These are phyloP conservation scores for Colletotrichum tabaci DNA, from an alignment of 2,329 filamentous ascomycete genomes.

Conservation along the genomic window DNA sequence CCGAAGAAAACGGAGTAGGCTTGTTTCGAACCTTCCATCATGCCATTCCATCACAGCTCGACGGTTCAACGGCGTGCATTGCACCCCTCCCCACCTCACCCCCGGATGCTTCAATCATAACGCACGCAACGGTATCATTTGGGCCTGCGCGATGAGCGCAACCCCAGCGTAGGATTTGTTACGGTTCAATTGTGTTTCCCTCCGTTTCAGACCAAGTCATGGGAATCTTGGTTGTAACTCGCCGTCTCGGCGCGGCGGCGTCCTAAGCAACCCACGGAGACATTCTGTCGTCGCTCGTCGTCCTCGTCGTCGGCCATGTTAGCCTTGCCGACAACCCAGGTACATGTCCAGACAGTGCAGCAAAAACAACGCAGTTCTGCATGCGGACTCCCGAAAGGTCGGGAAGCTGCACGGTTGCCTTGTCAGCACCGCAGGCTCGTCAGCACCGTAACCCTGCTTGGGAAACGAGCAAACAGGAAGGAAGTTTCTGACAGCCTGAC, in stretches of 20 bases:
- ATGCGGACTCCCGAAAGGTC: background rate
- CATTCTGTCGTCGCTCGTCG: background rate
- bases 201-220: slow-evolving; percentile 25
- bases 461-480: background rate
- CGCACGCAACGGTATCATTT: slow-evolving; percentile 3
- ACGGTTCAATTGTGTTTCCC: slow-evolving; percentile 17
- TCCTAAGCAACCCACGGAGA: background rate
- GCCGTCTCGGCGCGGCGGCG: background rate
- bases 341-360: slow-evolving; percentile 24
- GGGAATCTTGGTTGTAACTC: no score
- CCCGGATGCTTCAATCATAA: slow-evolving; percentile 7
- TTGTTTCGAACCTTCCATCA: slow-evolving; percentile 1
- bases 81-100: no score
- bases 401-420: slow-evolving; percentile 5
- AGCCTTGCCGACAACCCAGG: slow-evolving; percentile 4
- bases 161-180: slow-evolving; percentile 13
- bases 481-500: background rate
- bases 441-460: slow-evolving; percentile 12
- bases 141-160: slow-evolving; percentile 19
- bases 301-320: background rate
- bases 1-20: slow-evolving; percentile 7
- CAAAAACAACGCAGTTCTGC: background rate
- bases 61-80: slow-evolving; percentile 12
- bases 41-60: background rate
- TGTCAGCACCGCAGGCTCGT: slow-evolving; percentile 15